A percentile compares a stretch with the other conserved stretches of the same genome.
phyloP scores from a whole-genome alignment of 495 filamentous ascomycete genomes.

The Clohesyomyces aquaticus region DNA sequence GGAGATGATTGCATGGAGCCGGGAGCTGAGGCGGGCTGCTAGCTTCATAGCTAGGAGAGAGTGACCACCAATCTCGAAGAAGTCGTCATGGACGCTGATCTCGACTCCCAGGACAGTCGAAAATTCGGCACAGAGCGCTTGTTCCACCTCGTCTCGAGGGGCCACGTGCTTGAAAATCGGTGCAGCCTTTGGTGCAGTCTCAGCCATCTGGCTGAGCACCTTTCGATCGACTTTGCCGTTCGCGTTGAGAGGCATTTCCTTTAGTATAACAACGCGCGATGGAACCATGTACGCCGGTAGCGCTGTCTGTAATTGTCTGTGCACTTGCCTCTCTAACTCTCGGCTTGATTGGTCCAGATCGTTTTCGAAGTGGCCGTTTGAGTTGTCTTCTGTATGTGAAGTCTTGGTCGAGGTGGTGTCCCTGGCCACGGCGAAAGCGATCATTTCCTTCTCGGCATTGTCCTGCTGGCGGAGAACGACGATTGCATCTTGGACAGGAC shows the following conservation, averaged over 20 bases:
- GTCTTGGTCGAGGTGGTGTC: background rate
- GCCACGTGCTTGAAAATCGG: background rate
- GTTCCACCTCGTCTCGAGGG: background rate
- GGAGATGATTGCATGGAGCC: background rate
- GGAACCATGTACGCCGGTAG: background rate
- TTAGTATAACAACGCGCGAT: background rate
- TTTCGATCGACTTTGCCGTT: background rate
- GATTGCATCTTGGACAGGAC: background rate
- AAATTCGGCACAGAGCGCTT: background rate
- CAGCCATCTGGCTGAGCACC: background rate
- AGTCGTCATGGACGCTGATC: background rate
- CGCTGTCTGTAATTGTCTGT: background rate
- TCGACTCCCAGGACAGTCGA: background rate
- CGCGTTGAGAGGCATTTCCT: background rate
- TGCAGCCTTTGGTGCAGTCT: background rate
- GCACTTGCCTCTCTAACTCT: background rate
- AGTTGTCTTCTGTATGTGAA: too few relatives aligned
- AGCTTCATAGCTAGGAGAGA: background rate
- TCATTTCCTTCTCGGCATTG: background rate
- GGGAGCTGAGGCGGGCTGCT: background rate
- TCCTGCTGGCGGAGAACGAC: background rate
- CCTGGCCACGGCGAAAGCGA: background rate
- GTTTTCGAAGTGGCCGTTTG: background rate
- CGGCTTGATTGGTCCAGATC: background rate
- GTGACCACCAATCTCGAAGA: background rate